Evolutionary conservation across 2,329 filamentous ascomycete genomes (phyloP).

Genomic region (Nemania sp.): DNA sequence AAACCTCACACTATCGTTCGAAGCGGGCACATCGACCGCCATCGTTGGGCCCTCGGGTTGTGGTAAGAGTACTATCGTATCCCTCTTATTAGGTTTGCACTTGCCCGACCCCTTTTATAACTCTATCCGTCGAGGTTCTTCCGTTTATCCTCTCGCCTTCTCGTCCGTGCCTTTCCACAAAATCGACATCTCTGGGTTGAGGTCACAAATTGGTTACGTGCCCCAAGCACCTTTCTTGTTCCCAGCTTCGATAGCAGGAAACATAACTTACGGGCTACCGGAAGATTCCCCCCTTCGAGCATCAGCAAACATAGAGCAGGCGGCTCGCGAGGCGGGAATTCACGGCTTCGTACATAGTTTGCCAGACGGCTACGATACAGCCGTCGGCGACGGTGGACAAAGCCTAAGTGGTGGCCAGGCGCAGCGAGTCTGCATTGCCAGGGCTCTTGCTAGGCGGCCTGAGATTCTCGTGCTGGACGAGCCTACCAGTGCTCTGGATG

Average conservation of each 20-base stretch:
- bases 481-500: conserved; percentile 80
- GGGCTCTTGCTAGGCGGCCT: conserved; percentile 74
- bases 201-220: conserved; percentile 68
- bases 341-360: conserved; percentile 78
- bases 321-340: conserved; percentile 66
- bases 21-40: conserved; percentile 68
- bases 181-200: conserved; percentile 64
- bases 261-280: conserved; percentile 79
- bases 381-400: conserved; percentile 77
- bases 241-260: conserved; percentile 74
- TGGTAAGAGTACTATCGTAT: conserved; percentile 86
- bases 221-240: conserved; percentile 77
- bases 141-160: conserved; percentile 58
- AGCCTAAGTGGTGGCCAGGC: conserved; percentile 79
- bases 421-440: conserved; percentile 79
- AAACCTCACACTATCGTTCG: conserved; percentile 68
- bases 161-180: conserved; percentile 58
- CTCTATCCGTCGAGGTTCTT: background rate
- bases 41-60: conserved; percentile 84
- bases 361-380: conserved; percentile 70
- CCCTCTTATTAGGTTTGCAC: conserved; percentile 76
- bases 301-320: conserved; percentile 50
- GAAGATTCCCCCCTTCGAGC: conserved; percentile 56
- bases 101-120: conserved; percentile 39
- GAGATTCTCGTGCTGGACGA: conserved; percentile 82